phyloP scores from a whole-genome alignment of 352 stramenopile genomes.

The Globisporangium spiculum region DNA sequence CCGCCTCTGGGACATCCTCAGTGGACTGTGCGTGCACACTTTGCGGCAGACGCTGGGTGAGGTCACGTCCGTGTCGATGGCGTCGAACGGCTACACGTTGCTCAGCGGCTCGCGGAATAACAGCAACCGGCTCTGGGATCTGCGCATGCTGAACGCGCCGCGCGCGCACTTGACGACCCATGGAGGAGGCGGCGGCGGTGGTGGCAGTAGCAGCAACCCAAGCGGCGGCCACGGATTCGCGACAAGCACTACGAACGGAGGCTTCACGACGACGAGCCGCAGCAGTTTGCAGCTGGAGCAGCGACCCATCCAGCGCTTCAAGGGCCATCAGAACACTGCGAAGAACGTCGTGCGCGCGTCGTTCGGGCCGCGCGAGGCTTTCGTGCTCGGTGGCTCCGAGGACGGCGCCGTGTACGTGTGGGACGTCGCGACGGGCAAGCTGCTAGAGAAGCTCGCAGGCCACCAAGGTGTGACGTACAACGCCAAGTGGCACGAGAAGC shows the following conservation, averaged over 20 bases:
- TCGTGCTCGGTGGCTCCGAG: slow-evolving; percentile 85
- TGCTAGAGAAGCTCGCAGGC: slow-evolving; percentile 76
- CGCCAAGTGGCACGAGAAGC: slow-evolving; percentile 84
- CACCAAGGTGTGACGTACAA: slow-evolving; percentile 84
- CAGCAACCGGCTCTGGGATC: slow-evolving; percentile 86
- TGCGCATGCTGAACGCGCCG: slow-evolving; percentile 81
- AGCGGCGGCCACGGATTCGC: slow-evolving; percentile 5
- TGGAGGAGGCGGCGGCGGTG: background rate
- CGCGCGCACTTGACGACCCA: slow-evolving; percentile 42
- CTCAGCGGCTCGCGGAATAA: slow-evolving; percentile 86
- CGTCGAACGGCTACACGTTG: slow-evolving; percentile 75
- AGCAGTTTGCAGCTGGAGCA: slow-evolving; percentile 37
- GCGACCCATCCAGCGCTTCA: slow-evolving; percentile 81
- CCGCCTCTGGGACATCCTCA: slow-evolving; percentile 87
- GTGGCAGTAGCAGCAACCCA: slow-evolving; percentile 6
- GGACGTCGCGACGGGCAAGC: slow-evolving; percentile 83
- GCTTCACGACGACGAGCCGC: slow-evolving; percentile 20
- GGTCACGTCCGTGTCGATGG: slow-evolving; percentile 84
- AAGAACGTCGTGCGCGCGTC: slow-evolving; percentile 86
- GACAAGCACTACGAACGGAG: slow-evolving; percentile 5
- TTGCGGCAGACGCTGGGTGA: slow-evolving; percentile 82
- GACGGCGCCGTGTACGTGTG: slow-evolving; percentile 86
- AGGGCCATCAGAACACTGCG: slow-evolving; percentile 87
- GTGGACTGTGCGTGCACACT: slow-evolving; percentile 83
- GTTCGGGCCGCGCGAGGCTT: slow-evolving; percentile 82